Evolutionary conservation across 169 alveolate species (phyloP), one percentile per base, ranked within the genome.

Genomic region (Theileria annulata): DNA sequence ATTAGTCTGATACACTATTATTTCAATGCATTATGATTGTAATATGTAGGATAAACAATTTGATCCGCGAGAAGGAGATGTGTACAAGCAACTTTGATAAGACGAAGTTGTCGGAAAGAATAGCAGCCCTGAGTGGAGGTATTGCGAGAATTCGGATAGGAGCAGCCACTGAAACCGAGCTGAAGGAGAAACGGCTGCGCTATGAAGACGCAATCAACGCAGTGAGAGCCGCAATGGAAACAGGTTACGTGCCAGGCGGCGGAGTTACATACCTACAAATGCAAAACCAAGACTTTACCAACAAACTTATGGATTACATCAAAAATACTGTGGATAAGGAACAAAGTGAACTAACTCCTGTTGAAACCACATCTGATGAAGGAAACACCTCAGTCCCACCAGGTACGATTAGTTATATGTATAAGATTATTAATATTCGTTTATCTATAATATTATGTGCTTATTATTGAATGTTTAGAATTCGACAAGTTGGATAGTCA

Each of bases 221-320:
- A 28, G 96, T 93, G 3, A 73, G 95, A 49, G 96, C 96, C 9
- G 96, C 96, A 51, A 88, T 92, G 60, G 96, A 93, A 68, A 92
- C 94, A 19, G 96, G 96, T 15, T 93, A 88, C 78, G 96, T 93
- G 31, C 96, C 96, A 15, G 96, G 96, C 13, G 96, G 96, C n/a
- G 96, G 96, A 19, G 96, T 93, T 15, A 88, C 96, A 5, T 93
- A 92, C 71, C 82, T 93, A 19, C 93, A 88, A 48, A 89, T 93
- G 77, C 87, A 90, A 30, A 90, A 87, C 21, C 91, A 92, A 1
- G 91, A 81, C 19, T 93, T 92, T 71, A 42, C 78, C 67, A 67
- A 70, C 23, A 90, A 87, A 70, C 91, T 90, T 35, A 71, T 85
- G 74, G 85, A 88, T 59, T 71, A 79, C 47, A 88, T 93, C 62